Conservation (phyloP, 1,284 basidiomycete genomes). For the Melampsora americana region DNA sequence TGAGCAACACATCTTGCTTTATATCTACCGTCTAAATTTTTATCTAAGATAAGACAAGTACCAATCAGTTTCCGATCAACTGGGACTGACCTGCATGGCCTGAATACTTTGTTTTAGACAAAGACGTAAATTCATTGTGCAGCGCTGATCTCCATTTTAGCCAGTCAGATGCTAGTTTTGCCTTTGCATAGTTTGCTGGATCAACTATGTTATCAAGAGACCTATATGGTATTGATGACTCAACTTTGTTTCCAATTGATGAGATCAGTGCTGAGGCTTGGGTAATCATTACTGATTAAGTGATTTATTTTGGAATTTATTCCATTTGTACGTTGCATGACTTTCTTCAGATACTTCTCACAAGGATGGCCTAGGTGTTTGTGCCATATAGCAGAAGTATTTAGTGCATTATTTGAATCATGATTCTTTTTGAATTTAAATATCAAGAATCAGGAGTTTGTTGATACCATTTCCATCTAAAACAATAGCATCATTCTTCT, state of each 20-base stretch:
- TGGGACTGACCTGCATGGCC: too few species aligned
- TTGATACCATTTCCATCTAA: not conserved
- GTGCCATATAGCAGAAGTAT: not conserved
- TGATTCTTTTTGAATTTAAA: not conserved
- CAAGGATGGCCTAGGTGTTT: not conserved
- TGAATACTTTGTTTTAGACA: too few species aligned
- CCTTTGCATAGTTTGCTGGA: too few species aligned
- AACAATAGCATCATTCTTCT: not conserved
- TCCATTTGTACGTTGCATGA: too few species aligned
- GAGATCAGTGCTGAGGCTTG: too few species aligned
- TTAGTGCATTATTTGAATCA: not conserved
- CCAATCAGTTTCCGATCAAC: not conserved
- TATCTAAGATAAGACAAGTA: not conserved
- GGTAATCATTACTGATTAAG: not conserved
- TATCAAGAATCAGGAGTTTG: not conserved
- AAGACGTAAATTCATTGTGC: too few species aligned
- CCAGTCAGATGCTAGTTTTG: too few species aligned
- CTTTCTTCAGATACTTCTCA: not conserved
- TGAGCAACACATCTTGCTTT: constrained; percentile 9
- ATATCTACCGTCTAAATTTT: too few species aligned
- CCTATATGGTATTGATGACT: too few species aligned
- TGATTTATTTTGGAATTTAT: not conserved
- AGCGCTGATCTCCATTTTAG: too few species aligned
- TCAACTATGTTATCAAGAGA: too few species aligned
- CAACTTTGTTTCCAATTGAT: too few species aligned